Base-by-base conservation (phyloP, 805 yeast genomes). In the Sugiyamaella qingdaonensis region DNA sequence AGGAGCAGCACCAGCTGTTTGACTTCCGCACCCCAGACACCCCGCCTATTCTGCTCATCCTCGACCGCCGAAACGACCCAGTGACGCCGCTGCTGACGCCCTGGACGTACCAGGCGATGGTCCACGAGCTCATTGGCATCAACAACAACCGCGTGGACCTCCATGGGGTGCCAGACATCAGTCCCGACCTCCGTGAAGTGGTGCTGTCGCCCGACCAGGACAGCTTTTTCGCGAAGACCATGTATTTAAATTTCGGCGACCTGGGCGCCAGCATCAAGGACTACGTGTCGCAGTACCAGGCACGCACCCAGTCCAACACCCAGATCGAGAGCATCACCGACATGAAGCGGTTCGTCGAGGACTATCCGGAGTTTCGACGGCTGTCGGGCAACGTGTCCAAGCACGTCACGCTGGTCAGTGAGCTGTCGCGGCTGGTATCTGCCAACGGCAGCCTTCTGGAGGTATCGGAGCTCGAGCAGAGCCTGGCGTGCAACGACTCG, bases 31-130 rank as follows among this genome's bases (percentile, higher is more conserved):
- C 68, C 24, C 70, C 72, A 54, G 95, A 88, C 64, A 72, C 84
- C 0, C 81, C 90, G 1, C 95, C 97, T 1, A 63, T 86, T 7
- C 69, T 95, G 46, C 68, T 94, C 10, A 74, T 94, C 1, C 64
- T 94, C 46, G 98, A 94, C 68, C 76, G 99, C 50, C 80, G 83
- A 54, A 86, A 81, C 63, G 99, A 94, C 69, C 97, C 99, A 1
- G 75, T 92, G 11, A 92, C 99, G 0, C 97, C 99, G 1, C 75
- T 94, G 31, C 71, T 94, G 47, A 81, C 85, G 37, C 99, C 98
- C 1, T 94, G 99, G 99, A 91, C 99, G 1, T 94, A 89, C 69
- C 98, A 92, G 66, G 87, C 97, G 1, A 92, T 94, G 98, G 88
- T 94, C 14, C 96, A 92, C 67, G 98, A 95, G 66, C 77, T 90